phyloP scores from a whole-genome alignment of 2,329 filamentous ascomycete genomes.

The Seiridium cupressi region DNA sequence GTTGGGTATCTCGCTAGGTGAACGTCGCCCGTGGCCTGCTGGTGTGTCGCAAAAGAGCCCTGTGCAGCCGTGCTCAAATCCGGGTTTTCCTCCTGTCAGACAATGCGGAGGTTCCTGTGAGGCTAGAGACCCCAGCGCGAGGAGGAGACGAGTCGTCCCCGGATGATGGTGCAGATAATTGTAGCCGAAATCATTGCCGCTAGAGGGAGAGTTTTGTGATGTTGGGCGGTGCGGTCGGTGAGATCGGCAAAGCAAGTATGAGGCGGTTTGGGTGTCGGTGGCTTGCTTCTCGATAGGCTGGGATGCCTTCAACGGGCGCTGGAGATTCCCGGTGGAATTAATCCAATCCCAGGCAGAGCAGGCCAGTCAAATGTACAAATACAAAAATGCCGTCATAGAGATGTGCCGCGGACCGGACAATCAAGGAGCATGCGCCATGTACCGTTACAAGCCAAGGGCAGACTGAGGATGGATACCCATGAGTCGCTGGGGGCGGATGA shows the following conservation, averaged over 20 bases:
- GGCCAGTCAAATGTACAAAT: neutral
- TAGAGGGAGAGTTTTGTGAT: neutral
- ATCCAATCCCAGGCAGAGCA: too few relatives aligned
- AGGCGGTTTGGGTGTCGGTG: neutral
- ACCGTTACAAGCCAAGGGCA: neutral
- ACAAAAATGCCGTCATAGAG: neutral
- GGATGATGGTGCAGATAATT: neutral
- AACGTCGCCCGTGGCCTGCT: neutral
- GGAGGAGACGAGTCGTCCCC: constrained; percentile 2
- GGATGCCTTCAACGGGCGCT: too few relatives aligned
- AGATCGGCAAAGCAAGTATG: constrained; percentile 3
- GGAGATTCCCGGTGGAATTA: too few relatives aligned
- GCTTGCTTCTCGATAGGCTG: neutral
- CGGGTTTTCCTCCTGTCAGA: constrained; percentile 4
- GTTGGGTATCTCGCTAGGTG: neutral
- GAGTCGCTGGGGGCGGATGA: neutral
- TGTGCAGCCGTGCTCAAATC: constrained; percentile 1
- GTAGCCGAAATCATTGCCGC: constrained; percentile 6
- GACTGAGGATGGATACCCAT: neutral
- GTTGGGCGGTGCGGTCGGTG: neutral
- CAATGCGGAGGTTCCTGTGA: constrained; percentile 4
- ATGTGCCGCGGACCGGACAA: neutral
- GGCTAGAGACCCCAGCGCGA: constrained; percentile 2
- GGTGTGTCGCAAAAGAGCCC: neutral
- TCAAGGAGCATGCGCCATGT: neutral